phyloP scores from a whole-genome alignment of 306 rosid genomes.

The Cercis canadensis region DNA sequence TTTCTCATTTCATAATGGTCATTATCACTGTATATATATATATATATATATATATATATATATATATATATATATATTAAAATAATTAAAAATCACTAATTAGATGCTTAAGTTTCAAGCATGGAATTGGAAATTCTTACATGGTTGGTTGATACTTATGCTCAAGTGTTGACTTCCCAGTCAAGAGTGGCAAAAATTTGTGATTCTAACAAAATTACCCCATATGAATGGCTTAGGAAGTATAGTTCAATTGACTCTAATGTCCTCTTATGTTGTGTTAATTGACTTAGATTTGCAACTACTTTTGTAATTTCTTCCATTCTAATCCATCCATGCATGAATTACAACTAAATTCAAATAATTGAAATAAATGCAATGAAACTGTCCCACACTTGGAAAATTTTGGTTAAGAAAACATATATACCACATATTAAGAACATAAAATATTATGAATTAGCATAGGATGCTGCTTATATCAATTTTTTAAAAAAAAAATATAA shows the following conservation, averaged over 20 bases:
- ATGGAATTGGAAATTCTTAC: neutral
- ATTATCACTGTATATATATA: slow-evolving; percentile 15
- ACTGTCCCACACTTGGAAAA: neutral
- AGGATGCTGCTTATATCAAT: slow-evolving; percentile 14
- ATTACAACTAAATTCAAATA: too few relatives aligned
- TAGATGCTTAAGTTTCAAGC: neutral
- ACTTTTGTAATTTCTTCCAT: too few relatives aligned
- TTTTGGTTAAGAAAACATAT: too few relatives aligned
- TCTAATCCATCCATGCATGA: too few relatives aligned
- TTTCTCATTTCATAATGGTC: slow-evolving; percentile 42
- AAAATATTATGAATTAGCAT: neutral
- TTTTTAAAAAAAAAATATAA: neutral
- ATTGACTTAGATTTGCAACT: neutral
- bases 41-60: too few relatives aligned
- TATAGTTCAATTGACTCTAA: too few relatives aligned
- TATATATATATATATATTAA: too few relatives aligned
- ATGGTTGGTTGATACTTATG: neutral
- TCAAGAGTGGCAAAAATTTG: slow-evolving; percentile 22
- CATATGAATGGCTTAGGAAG: too few relatives aligned
- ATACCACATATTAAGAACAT: neutral
- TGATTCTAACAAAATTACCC: slow-evolving; percentile 4
- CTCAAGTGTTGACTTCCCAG: neutral
- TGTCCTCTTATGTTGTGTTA: neutral
- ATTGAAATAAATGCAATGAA: neutral
- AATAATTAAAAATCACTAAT: too few relatives aligned